phyloP scores from a whole-genome alignment of 257 asterid genomes.

The Penstemon newberryi region DNA sequence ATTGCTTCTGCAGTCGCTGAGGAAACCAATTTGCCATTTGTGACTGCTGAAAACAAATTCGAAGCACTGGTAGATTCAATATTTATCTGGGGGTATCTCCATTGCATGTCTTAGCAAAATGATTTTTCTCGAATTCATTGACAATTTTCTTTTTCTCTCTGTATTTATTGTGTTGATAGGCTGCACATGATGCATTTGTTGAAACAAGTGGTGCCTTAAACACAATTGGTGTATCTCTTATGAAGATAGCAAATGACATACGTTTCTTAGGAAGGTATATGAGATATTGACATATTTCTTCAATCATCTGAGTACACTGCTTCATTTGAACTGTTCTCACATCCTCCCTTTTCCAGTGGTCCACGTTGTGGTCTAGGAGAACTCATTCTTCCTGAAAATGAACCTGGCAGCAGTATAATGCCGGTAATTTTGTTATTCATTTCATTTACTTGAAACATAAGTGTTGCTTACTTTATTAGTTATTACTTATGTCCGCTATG shows the following conservation, averaged over 20 bases:
- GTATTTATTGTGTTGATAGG: constrained; percentile 50
- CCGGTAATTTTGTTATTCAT: constrained; percentile 57
- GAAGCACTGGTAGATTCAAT: constrained; percentile 80
- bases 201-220: constrained; percentile 95
- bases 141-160: not conserved
- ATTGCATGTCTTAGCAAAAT: constrained; percentile 5
- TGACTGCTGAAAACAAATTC: constrained; percentile 98
- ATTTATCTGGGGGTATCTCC: not conserved
- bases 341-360: constrained; percentile 60
- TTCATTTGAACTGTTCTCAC: constrained; percentile 31
- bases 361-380: constrained; percentile 99
- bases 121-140: not conserved
- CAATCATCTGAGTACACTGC: constrained; percentile 15
- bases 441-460: constrained; percentile 19
- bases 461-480: constrained; percentile 12
- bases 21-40: constrained; percentile 91
- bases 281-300: constrained; percentile 25
- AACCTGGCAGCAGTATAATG: constrained; percentile 99
- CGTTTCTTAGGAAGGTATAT: constrained; percentile 93
- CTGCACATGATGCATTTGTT: constrained; percentile 96
- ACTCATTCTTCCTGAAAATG: constrained; percentile 97
- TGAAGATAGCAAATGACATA: constrained; percentile 96
- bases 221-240: constrained; percentile 85
- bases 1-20: constrained; percentile 97
- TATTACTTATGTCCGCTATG: constrained; percentile 10